A percentile compares a stretch with the other conserved stretches of the same genome.
Conservation (phyloP, 768 basidiomycete species). For the Grammothele lineata region DNA sequence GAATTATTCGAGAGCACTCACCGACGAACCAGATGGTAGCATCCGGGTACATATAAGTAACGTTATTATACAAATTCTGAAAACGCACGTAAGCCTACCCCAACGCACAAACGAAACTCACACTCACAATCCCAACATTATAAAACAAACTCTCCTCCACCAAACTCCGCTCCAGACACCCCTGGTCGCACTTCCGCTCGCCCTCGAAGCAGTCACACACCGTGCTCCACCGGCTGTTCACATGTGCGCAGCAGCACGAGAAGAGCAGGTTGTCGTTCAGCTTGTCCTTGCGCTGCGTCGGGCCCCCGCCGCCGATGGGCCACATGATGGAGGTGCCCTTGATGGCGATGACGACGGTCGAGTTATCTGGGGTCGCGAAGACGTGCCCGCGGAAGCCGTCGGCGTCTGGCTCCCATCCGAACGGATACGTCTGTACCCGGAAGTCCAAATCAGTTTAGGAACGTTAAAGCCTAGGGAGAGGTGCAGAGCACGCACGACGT, state of each 20-base stretch:
- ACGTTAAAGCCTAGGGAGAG: neutral
- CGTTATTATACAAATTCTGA: slow-evolving; percentile 89
- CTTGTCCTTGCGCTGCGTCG: slow-evolving; percentile 86
- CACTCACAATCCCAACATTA: slow-evolving; percentile 74
- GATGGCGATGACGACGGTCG: slow-evolving; percentile 81
- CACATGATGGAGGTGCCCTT: slow-evolving; percentile 86
- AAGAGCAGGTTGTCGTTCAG: slow-evolving; percentile 94
- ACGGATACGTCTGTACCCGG: slow-evolving; percentile 51
- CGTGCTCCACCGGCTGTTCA: slow-evolving; percentile 91
- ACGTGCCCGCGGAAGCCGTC: slow-evolving; percentile 92
- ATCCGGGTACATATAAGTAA: slow-evolving; percentile 86
- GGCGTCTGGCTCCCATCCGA: slow-evolving; percentile 88
- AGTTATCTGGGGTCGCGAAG: slow-evolving; percentile 79
- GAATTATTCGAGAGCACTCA: slow-evolving; percentile 7
- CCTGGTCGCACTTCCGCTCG: slow-evolving; percentile 69
- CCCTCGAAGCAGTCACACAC: slow-evolving; percentile 84
- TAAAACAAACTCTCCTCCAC: slow-evolving; percentile 86
- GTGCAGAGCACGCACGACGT: slow-evolving; percentile 24
- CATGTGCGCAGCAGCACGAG: slow-evolving; percentile 92
- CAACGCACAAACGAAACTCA: too few species aligned
- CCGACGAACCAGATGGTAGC: slow-evolving; percentile 89
- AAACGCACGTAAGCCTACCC: too few species aligned
- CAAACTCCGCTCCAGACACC: slow-evolving; percentile 76
- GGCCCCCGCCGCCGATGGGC: slow-evolving; percentile 71
- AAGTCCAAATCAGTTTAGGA: neutral